Evolutionary conservation across 495 filamentous ascomycete species (phyloP), one percentile per base, ranked within the genome.

Genomic region (Xylona heveae): DNA sequence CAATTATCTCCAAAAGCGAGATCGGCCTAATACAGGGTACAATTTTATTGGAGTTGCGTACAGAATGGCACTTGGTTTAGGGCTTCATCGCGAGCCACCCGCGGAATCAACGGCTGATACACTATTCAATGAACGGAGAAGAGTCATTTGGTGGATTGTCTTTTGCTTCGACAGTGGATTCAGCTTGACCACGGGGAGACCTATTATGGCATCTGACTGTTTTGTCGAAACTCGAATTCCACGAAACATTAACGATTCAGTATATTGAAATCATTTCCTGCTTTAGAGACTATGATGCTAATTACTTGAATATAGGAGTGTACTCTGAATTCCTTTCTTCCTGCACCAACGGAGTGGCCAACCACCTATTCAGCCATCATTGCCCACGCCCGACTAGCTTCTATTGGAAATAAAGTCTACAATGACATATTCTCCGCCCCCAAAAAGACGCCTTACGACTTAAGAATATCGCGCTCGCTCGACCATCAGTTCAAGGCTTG

Each of bases 61-160:
- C 21, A 38, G 53, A 5, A 58, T 61, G 52, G 57, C 53, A 1
- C 47, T 62, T 5, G 55, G 58, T 0, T 36, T 62, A 12, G 58
- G 58, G 0, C 46, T 62, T 7, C 57, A 61, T 39, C 48, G 54
- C 4, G 56, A 58, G 18, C 32, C 31, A 33, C 49, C 16, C 26
- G 37, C 9, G 28, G 25, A 29, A 38, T 34, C 15, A 39, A 32
- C 23, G 30, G 33, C 20, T 37, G 34, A 36, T 9, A 41, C 41
- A 7, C 34, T 50, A 10, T 39, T 31, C 6, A 38, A 39, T 14
- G 51, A 52, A 36, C 48, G 45, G 6, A 33, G 51, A 16, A 32
- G 51, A 0, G 27, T 47, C 25, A 41, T 48, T 6, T 54, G 51
- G 51, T 53, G 51, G 48, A 37, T 39, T 10, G 31, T 52, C 6